Base-by-base conservation (phyloP, 768 basidiomycete species). In the Neoboletus brunneissimus region DNA sequence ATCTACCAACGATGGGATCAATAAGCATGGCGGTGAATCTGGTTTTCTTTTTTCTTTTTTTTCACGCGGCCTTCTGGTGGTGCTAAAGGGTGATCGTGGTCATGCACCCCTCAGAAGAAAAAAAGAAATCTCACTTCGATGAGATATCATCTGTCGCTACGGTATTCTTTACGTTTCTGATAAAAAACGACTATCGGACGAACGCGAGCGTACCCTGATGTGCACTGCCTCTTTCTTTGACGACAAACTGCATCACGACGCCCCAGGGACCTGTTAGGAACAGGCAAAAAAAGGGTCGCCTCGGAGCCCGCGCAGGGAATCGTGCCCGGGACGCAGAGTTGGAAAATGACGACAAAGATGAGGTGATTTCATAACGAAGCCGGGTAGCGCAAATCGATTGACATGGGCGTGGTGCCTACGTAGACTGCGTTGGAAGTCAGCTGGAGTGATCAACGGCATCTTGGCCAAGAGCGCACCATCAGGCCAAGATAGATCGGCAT, bases 241-340 rank as follows among this genome's bases (percentile, higher is more conserved):
- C 59, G 43, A 57, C 51, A 59, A 54, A 59, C 65, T 64, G 57
- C 60, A 68, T 72, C 56, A 63, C 61, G 58, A 64, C 59, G 56
- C 42, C 34, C 56, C 60, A 57, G 62, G 61, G 61, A 34, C 47
- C 53, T 49, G 55, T 53, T 56, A 71, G 64, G 69, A 66, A 70
- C 70, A 49, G 15, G 45, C 18, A 27, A 48, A 54, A 48, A 49
- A 58, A 55, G 52, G 48, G 64, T 60, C 51, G 51, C 71, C 69
- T 70, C 69, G 71, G 69, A 69, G 44, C 23, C 71, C 69, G 69
- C 69, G 69, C 69, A 60, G n/a, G 53, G 56, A 58, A 50, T 49
- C 51, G 18, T 52, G 51, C 53, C 23, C 42, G 23, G 48, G n/a
- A 55, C 8, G 18, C 47, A 58, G 45, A 22, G 20, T 44, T 22